Evolutionary conservation across 129 eudicot genomes (phyloP).

Genomic region (Artemisia argyi): DNA sequence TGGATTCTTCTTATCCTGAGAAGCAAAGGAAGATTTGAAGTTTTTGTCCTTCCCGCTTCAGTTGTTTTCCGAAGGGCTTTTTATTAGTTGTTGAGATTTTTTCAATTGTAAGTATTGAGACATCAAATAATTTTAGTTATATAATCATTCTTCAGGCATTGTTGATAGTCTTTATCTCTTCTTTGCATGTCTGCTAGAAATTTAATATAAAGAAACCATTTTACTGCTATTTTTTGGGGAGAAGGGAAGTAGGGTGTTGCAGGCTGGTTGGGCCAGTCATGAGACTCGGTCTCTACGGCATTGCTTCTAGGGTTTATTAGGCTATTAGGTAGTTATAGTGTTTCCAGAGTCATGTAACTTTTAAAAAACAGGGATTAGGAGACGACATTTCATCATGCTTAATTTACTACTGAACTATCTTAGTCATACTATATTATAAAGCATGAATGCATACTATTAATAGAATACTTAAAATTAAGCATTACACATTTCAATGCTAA

Average conservation of each 20-base stretch:
- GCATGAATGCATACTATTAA: no score
- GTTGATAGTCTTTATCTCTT: neutral
- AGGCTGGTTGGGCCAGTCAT: neutral
- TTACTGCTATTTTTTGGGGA: neutral
- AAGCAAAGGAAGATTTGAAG: constrained; percentile 35
- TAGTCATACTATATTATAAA: no score
- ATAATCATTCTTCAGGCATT: constrained; percentile 7
- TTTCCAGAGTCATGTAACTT: no score
- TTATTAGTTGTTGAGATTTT: neutral
- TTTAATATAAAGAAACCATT: neutral
- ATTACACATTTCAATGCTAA: no score
- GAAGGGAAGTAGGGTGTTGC: neutral
- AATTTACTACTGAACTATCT: no score
- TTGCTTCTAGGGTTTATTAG: no score
- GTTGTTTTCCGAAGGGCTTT: constrained; percentile 16
- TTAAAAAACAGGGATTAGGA: no score
- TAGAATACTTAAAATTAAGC: no score
- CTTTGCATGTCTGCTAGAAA: neutral
- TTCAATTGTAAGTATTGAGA: constrained; percentile 32
- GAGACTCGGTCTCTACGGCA: no score
- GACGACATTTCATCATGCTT: no score
- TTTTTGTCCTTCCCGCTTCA: constrained; percentile 8
- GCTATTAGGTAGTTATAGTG: no score
- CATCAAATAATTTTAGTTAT: neutral
- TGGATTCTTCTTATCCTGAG: constrained; percentile 29